A percentile compares a stretch with the other conserved stretches of the same genome.
These are phyloP conservation scores for Nymphaea thermarum DNA, from an alignment of 164 flowering plant species.

Conservation along the genomic window DNA sequence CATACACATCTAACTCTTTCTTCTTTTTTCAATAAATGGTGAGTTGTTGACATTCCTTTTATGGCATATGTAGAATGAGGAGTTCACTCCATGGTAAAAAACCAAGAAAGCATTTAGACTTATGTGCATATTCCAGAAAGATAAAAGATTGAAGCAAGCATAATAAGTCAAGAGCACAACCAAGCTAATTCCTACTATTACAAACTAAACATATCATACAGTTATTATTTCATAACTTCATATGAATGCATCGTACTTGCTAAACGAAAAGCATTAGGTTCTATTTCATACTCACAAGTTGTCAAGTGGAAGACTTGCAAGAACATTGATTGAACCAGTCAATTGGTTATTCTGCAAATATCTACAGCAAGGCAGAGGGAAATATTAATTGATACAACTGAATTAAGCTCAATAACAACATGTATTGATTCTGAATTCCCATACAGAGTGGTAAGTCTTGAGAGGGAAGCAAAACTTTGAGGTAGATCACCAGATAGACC, in stretches of 20 bases:
- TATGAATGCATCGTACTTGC: too few species aligned
- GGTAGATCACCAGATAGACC: slow-evolving; percentile 56
- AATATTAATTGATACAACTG: slow-evolving; percentile 1
- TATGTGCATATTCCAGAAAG: not conserved
- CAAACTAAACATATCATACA: not conserved
- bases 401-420: not conserved
- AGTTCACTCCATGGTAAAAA: too few species aligned
- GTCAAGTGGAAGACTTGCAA: slow-evolving; percentile 42
- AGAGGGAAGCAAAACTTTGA: slow-evolving; percentile 45
- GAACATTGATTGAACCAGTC: slow-evolving; percentile 54
- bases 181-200: not conserved
- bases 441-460: slow-evolving; percentile 53
- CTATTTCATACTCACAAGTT: slow-evolving; percentile 45
- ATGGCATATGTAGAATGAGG: too few species aligned
- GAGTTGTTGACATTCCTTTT: too few species aligned
- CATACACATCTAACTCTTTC: too few species aligned
- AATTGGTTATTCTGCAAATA: slow-evolving; percentile 59
- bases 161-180: not conserved
- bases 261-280: not conserved
- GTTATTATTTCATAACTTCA: not conserved
- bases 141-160: not conserved
- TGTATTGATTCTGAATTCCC: slow-evolving; percentile 10
- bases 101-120: not conserved
- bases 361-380: slow-evolving; percentile 25
- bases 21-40: too few species aligned